Conservation (phyloP, 805 yeast species). For the Kuraishia hungarica region DNA sequence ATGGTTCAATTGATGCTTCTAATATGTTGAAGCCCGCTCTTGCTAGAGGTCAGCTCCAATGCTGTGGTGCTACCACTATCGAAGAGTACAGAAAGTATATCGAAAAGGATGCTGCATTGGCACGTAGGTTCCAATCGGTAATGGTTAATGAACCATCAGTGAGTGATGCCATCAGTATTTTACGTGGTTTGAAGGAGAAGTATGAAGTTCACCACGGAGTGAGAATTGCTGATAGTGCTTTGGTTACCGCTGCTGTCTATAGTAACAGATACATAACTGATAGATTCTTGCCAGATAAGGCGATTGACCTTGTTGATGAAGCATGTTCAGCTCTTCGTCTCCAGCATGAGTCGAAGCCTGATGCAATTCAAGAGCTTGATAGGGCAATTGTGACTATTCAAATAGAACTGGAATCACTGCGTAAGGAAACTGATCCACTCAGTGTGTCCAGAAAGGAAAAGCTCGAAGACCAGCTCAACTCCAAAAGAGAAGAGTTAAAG, state of each 20-base stretch:
- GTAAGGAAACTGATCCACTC: slow-evolving; percentile 84
- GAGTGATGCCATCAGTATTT: slow-evolving; percentile 81
- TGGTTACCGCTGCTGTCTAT: slow-evolving; percentile 88
- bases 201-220: slow-evolving; percentile 99
- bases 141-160: slow-evolving; percentile 82
- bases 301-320: slow-evolving; percentile 93
- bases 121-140: slow-evolving; percentile 90
- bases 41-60: slow-evolving; percentile 86
- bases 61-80: slow-evolving; percentile 94
- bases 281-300: slow-evolving; percentile 89
- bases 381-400: slow-evolving; percentile 88
- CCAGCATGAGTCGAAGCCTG: slow-evolving; percentile 97
- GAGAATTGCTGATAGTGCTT: slow-evolving; percentile 82
- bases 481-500: slow-evolving; percentile 54
- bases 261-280: slow-evolving; percentile 89
- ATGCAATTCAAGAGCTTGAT: slow-evolving; percentile 82
- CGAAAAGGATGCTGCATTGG: slow-evolving; percentile 93
- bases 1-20: slow-evolving; percentile 94
- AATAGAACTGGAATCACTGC: slow-evolving; percentile 87
- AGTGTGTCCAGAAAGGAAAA: slow-evolving; percentile 73
- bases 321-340: slow-evolving; percentile 92
- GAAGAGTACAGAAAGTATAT: slow-evolving; percentile 90
- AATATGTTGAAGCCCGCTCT: slow-evolving; percentile 88
- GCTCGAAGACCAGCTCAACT: slow-evolving; percentile 56
- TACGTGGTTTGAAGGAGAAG: slow-evolving; percentile 88